Conservation (phyloP, 2,329 filamentous ascomycete genomes). For the Alternaria ethzedia region DNA sequence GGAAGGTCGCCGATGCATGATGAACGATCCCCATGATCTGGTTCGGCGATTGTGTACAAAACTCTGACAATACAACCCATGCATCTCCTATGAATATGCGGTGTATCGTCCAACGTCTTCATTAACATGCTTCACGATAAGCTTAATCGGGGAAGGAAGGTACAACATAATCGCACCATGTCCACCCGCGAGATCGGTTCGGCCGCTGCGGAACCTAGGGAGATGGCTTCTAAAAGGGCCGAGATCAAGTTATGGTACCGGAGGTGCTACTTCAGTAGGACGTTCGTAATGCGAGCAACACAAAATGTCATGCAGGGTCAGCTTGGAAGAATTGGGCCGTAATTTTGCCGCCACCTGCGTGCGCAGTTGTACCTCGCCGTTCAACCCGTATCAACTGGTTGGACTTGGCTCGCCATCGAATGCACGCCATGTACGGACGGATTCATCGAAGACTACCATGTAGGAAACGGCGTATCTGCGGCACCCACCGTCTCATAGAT, state of each 20-base stretch:
- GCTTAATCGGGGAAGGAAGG: not conserved
- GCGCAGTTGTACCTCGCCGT: not conserved
- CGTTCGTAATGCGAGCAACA: not conserved
- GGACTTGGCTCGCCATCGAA: not conserved
- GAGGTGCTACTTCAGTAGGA: not conserved
- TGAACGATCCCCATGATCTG: not conserved
- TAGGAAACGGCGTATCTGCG: not conserved
- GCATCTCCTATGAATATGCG: not conserved
- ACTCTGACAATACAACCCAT: not conserved
- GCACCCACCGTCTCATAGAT: not conserved
- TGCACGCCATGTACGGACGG: not conserved
- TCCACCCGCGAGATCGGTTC: not conserved
- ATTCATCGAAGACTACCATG: not conserved
- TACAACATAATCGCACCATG: not conserved
- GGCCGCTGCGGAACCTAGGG: not conserved
- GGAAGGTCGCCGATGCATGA: constrained; percentile 23
- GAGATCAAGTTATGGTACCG: not conserved
- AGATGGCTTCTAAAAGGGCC: not conserved
- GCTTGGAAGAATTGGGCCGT: not conserved
- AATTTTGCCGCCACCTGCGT: not conserved
- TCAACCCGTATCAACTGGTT: not conserved
- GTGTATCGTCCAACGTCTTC: not conserved
- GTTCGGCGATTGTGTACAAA: not conserved
- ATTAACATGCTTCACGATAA: not conserved
- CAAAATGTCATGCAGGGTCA: too few species aligned